These are phyloP conservation scores for Colletotrichum spinosum DNA, from an alignment of 2,329 filamentous ascomycete species.

Conservation along the genomic window DNA sequence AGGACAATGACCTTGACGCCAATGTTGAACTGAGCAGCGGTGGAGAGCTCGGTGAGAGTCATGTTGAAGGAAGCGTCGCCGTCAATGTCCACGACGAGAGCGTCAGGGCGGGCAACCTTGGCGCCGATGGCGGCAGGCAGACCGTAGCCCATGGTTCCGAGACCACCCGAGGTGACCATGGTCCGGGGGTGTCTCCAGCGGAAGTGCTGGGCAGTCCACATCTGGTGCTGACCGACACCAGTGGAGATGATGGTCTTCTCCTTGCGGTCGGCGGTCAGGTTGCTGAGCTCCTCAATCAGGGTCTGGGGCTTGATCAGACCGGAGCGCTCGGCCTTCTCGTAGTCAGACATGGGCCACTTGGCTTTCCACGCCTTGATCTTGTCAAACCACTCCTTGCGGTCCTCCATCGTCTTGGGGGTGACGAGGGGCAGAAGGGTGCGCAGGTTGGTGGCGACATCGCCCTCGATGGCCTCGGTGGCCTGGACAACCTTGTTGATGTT, in stretches of 20 bases:
- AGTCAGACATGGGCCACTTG: constrained; percentile 86
- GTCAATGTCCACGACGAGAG: constrained; percentile 94
- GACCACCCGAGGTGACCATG: constrained; percentile 96
- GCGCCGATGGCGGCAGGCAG: constrained; percentile 95
- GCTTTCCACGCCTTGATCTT: constrained; percentile 93
- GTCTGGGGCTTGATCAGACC: constrained; percentile 95
- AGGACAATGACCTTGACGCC: constrained; percentile 94
- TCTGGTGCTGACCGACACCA: constrained; percentile 97
- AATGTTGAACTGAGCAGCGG: constrained; percentile 95
- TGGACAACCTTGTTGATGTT: constrained; percentile 99
- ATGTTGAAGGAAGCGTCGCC: constrained; percentile 99
- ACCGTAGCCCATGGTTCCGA: constrained; percentile 91
- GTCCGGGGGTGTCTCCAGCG: constrained; percentile 91
- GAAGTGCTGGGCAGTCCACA: constrained; percentile 99
- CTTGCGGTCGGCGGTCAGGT: constrained; percentile 84
- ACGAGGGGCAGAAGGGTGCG: constrained; percentile 79
- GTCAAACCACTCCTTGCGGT: constrained; percentile 86
- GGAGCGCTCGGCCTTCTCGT: constrained; percentile 80
- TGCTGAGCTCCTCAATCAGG: constrained; percentile 89
- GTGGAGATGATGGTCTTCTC: constrained; percentile 89
- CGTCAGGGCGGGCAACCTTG: constrained; percentile 82
- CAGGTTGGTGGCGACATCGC: constrained; percentile 87
- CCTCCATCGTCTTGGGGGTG: constrained; percentile 67
- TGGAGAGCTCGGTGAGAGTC: constrained; percentile 95
- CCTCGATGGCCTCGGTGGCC: constrained; percentile 94